Evolutionary conservation across 805 yeast species (phyloP).

Genomic region (Starmerella kuoi): DNA sequence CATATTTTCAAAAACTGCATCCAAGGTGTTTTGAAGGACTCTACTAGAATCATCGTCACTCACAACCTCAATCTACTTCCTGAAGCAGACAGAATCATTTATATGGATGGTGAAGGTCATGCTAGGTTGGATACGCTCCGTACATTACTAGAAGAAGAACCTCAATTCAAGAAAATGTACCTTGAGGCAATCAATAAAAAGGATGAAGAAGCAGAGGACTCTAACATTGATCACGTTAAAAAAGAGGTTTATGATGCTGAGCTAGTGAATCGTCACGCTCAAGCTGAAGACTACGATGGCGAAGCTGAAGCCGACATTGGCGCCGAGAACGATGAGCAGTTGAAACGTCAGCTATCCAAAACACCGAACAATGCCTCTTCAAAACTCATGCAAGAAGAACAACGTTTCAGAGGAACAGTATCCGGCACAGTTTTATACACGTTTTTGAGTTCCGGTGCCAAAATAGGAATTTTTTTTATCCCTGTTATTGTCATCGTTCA

Average conservation of each 20-base stretch:
- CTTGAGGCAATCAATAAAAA: slow-evolving; percentile 1
- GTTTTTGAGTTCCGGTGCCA: slow-evolving; percentile 38
- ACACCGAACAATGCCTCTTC: slow-evolving; percentile 17
- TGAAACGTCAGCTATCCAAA: slow-evolving; percentile 11
- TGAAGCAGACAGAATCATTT: slow-evolving; percentile 57
- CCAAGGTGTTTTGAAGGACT: slow-evolving; percentile 41
- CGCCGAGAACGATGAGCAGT: background rate
- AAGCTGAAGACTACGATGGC: slow-evolving; percentile 1
- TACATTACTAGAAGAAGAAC: slow-evolving; percentile 33
- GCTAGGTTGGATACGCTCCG: slow-evolving; percentile 49
- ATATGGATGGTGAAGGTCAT: slow-evolving; percentile 47
- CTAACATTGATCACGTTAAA: slow-evolving; percentile 19
- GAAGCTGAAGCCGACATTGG: background rate
- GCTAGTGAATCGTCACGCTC: slow-evolving; percentile 6
- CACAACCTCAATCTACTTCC: slow-evolving; percentile 67
- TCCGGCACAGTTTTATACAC: slow-evolving; percentile 38
- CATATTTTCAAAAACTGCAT: slow-evolving; percentile 63
- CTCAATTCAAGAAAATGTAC: slow-evolving; percentile 11
- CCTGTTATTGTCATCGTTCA: slow-evolving; percentile 12
- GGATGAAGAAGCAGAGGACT: slow-evolving; percentile 2
- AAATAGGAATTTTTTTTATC: slow-evolving; percentile 26
- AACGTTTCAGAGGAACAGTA: slow-evolving; percentile 25
- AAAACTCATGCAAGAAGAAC: slow-evolving; percentile 25
- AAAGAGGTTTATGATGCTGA: slow-evolving; percentile 17
- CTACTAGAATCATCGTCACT: slow-evolving; percentile 68